Evolutionary conservation across 495 filamentous ascomycete genomes (phyloP).

Genomic region (Talaromyces thailandensis): DNA sequence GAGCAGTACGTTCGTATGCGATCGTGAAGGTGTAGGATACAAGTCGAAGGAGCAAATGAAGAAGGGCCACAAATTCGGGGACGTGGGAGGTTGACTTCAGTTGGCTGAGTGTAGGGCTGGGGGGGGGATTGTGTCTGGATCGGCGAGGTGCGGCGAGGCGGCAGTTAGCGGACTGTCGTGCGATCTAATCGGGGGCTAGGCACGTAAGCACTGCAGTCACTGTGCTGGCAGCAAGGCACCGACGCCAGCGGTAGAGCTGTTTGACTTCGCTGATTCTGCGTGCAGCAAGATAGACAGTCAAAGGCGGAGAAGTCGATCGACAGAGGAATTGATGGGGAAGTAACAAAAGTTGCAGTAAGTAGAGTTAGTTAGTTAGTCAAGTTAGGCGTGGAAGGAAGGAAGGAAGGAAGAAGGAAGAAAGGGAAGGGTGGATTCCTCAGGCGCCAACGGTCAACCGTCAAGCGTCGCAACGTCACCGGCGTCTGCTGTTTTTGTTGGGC

Average conservation of each 20-base stretch:
- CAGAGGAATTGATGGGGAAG: background rate
- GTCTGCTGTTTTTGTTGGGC: background rate
- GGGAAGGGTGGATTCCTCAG: background rate
- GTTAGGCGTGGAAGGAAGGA: background rate
- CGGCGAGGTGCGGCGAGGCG: constrained; percentile 2
- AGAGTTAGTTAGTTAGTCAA: too few relatives aligned
- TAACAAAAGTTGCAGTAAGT: too few relatives aligned
- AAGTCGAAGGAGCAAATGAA: background rate
- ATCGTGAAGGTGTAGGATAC: background rate
- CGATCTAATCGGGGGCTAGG: constrained; percentile 3
- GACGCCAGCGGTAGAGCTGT: background rate
- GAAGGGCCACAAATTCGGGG: background rate
- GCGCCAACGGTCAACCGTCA: background rate
- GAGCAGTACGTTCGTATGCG: background rate
- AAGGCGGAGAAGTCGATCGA: background rate
- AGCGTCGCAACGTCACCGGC: background rate
- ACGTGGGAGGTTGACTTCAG: background rate
- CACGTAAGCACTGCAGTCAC: background rate
- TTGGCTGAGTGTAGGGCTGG: constrained; percentile 2
- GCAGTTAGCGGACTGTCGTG: constrained; percentile 1
- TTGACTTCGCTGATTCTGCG: too few relatives aligned
- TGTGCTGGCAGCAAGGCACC: background rate
- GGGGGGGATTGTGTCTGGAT: background rate
- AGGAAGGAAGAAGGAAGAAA: background rate
- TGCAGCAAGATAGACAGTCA: background rate